Evolutionary conservation across 257 asterid species (phyloP), one percentile per base, ranked within the genome.

Genomic region (Plantago major): DNA sequence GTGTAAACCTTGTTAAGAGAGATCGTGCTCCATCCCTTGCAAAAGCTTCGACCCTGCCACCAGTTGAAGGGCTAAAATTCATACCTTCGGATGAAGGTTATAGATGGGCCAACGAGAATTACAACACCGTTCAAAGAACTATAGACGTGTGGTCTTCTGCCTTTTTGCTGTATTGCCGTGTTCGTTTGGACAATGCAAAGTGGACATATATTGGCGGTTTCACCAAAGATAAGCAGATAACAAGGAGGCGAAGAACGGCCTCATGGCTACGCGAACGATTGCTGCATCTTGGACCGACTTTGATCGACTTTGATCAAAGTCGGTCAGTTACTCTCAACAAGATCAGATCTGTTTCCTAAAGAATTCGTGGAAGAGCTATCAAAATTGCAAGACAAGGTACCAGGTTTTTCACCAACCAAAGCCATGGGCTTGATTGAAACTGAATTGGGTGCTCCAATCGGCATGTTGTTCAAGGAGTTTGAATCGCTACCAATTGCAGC

Each of bases 251-350:
- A 80, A 83, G 68, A 61, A 88, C 89, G 42, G 99, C 99, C 22
- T 86, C 79, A 76, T 92, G 99, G 99, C 82, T 92, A 55, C 87
- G 65, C 97, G 89, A n/a, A 75, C 87, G 62, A 56, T 83, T 92
- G 42, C 74, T 92, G 83, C 87, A 90, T 79, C 78, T 92, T 52
- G 99, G 99, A 55, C 99, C n/a, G n/a, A n/a, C n/a, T n/a, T n/a
- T n/a, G n/a, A n/a, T n/a, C 99, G 22, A 92, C 99, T n/a, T 92
- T 92, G 70, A 92, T 92, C 74, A 92, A 92, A 76, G 84, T 92
- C 60, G 99, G 99, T 45, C 99, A 92, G 79, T 95, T 86, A 70
- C 89, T 92, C 78, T 92, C 99, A 55, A 89, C 99, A 50, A 80
- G 99, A 68, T 95, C 87, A 59, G 99, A 92, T 67, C 84, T 92